Base-by-base conservation (phyloP, 345 rosid species). In the Citropsis articulata region DNA sequence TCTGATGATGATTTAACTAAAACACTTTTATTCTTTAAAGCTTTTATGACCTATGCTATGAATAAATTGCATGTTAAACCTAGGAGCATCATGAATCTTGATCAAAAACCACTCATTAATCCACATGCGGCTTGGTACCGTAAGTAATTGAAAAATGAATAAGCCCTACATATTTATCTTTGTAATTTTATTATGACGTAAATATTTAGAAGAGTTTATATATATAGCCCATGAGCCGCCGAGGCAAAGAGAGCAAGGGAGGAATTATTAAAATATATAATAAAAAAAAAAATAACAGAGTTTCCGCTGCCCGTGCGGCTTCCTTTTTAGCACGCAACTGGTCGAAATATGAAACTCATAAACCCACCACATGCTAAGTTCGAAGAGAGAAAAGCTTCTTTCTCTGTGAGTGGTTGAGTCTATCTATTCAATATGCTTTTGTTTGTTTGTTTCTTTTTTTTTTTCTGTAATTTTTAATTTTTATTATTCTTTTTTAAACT, bases 291-390 rank as follows among this genome's bases (percentile, higher is more conserved):
- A 28, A 10, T 1, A 33, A 10, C 31, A 10, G 65, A 6, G 53
- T 14, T 66, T 60, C 35, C n/a, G 81, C 53, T 64, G 77, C 56
- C 56, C 75, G 78, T 71, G 82, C 75, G 80, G 75, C 63, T 48
- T 78, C 60, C 53, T 19, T 21, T 75, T 61, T 66, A 60, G 57
- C 57, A 42, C 82, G 72, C 79, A 73, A 80, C 79, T 78, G 82
- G 67, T 59, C 27, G 57, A 55, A 56, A 19, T 12, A 25, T 13
- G 71, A 61, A 48, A 55, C 71, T 68, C n/a, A 33, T 12, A 35
- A 78, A 81, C 76, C 86, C 79, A 74, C 75, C 87, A 81, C 86
- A 81, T 80, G 86, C 80, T 53, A 38, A 74, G 66, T 65, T 78
- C 6, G 80, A 75, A 30, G 72, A 31, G 25, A 28, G 8, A 45